A percentile compares a stretch with the other conserved stretches of the same genome.
These are phyloP conservation scores for Venturia aucupariae DNA, from an alignment of 2,329 filamentous ascomycete genomes.

Conservation along the genomic window DNA sequence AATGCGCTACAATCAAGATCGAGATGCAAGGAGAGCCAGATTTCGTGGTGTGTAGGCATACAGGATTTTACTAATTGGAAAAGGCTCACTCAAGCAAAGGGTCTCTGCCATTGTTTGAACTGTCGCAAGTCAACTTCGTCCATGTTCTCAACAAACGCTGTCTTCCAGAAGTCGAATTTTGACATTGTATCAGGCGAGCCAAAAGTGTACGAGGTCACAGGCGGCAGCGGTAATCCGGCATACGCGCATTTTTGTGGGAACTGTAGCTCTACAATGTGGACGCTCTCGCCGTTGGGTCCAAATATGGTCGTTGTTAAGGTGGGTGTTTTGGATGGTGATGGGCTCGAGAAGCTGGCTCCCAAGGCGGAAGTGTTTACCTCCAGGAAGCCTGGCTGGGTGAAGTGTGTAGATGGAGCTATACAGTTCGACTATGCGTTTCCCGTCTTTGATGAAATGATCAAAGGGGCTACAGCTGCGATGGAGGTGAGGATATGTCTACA, in stretches of 20 bases:
- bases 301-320: constrained; percentile 4
- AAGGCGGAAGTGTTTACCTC: not conserved
- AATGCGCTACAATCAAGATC: not conserved
- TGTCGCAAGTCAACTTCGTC: not conserved
- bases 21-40: constrained; percentile 4
- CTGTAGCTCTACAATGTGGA: constrained; percentile 10
- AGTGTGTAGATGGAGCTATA: not conserved
- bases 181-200: constrained; percentile 6
- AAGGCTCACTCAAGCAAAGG: not conserved
- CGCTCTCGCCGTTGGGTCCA: not conserved
- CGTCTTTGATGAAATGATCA: not conserved
- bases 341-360: not conserved
- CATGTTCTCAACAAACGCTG: not conserved
- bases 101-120: constrained; percentile 3
- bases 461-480: not conserved
- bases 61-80: no score
- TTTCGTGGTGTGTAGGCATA: not conserved
- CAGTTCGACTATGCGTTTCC: not conserved
- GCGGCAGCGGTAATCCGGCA: constrained; percentile 5
- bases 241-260: not conserved
- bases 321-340: constrained; percentile 8
- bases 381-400: constrained; percentile 7
- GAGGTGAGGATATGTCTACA: no score
- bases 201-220: not conserved
- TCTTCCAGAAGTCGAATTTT: not conserved